Conservation (phyloP, 2,329 filamentous ascomycete species). For the Ustulina deusta region DNA sequence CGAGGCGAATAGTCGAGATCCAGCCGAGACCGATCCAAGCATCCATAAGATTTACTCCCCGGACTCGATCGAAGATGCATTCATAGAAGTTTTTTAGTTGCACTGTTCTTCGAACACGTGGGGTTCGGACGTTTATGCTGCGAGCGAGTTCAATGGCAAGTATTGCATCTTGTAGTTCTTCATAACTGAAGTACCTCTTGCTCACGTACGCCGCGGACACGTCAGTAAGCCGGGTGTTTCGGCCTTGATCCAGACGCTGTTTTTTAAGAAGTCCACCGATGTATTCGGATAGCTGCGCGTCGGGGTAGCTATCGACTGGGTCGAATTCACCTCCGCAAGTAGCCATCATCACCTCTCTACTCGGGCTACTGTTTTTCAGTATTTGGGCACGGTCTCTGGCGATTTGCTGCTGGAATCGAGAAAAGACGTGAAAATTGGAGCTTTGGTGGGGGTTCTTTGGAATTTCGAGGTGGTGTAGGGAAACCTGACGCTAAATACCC, state of each 20-base stretch:
- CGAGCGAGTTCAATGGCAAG: constrained; percentile 6
- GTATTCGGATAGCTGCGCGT: neutral
- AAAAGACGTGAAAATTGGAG: neutral
- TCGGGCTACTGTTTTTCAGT: neutral
- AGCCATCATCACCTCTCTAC: neutral
- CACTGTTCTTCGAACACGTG: neutral
- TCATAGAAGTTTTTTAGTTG: neutral
- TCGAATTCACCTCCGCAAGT: neutral
- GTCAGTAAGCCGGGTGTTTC: neutral
- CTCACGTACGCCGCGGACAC: neutral
- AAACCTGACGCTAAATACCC: neutral
- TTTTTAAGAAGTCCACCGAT: neutral
- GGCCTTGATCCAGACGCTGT: neutral
- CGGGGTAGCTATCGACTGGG: neutral
- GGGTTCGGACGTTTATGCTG: neutral
- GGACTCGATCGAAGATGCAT: neutral
- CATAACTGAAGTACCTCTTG: neutral
- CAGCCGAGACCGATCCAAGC: neutral
- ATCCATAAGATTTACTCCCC: no score
- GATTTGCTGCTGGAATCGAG: neutral
- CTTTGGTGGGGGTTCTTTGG: neutral
- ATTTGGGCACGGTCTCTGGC: neutral
- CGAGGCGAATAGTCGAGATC: neutral
- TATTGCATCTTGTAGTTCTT: neutral
- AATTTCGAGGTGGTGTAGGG: neutral